Conservation (phyloP, 1,139 yeast species). For the Candida tetrigidarum region DNA sequence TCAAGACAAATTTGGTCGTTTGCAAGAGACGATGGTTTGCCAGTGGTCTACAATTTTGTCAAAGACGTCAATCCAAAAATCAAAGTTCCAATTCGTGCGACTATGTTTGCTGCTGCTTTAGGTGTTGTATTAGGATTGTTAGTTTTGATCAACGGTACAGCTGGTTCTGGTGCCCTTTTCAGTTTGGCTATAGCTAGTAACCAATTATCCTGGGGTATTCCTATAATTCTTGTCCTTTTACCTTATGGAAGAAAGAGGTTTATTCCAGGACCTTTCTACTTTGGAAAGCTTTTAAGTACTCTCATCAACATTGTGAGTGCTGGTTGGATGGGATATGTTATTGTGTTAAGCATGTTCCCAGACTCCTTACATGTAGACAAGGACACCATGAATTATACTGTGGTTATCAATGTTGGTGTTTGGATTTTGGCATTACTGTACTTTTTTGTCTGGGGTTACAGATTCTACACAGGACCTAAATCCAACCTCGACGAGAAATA, state of each 20-base stretch:
- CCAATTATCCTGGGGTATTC: constrained; percentile 45
- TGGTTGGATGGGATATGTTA: constrained; percentile 33
- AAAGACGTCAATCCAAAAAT: constrained; percentile 56
- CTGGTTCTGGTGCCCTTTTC: constrained; percentile 56
- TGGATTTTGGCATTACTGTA: constrained; percentile 35
- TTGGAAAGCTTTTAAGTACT: constrained; percentile 54
- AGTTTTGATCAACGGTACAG: constrained; percentile 61
- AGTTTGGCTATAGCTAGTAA: constrained; percentile 54
- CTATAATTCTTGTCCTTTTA: constrained; percentile 30
- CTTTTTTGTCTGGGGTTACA: constrained; percentile 33
- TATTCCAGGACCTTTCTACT: constrained; percentile 65
- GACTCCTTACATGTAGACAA: constrained; percentile 30
- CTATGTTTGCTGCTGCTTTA: constrained; percentile 53
- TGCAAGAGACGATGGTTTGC: constrained; percentile 48
- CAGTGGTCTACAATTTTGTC: constrained; percentile 45
- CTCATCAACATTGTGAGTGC: constrained; percentile 28
- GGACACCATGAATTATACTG: constrained; percentile 41
- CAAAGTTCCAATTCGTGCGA: constrained; percentile 64
- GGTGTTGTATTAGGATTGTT: constrained; percentile 58
- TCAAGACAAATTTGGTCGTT: constrained; percentile 45
- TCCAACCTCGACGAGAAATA: constrained; percentile 28
- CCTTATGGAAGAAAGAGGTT: constrained; percentile 50
- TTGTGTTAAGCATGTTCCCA: constrained; percentile 46
- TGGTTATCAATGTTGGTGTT: constrained; percentile 38
- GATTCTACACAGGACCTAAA: constrained; percentile 38